These are phyloP conservation scores for Ruellia speciosa DNA, from an alignment of 305 asterid genomes.

Conservation along the genomic window DNA sequence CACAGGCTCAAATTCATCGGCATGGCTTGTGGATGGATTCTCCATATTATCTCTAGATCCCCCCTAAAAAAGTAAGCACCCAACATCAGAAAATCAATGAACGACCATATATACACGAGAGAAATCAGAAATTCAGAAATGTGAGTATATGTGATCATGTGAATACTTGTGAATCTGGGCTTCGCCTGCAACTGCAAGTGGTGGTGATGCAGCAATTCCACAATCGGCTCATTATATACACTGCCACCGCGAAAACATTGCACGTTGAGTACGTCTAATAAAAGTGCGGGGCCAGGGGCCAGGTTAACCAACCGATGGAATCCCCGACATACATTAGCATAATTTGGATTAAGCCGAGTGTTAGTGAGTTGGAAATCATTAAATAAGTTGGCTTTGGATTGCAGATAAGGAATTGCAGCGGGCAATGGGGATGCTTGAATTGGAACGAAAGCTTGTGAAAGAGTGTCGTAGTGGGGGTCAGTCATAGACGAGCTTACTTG, in stretches of 20 bases:
- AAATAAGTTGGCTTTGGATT: conserved; percentile 30
- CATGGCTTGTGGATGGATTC: conserved; percentile 32
- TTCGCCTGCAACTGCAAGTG: conserved; percentile 19
- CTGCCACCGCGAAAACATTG: conserved; percentile 5
- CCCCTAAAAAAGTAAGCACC: conserved; percentile 18
- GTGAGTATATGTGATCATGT: background rate
- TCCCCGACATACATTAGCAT: background rate
- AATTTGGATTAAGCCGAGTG: conserved; percentile 5
- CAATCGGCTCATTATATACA: conserved; percentile 37
- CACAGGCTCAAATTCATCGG: conserved; percentile 24
- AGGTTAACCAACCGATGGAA: conserved; percentile 20
- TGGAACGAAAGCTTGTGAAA: background rate
- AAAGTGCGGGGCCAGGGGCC: conserved; percentile 23
- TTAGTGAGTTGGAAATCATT: background rate
- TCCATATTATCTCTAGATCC: conserved; percentile 38
- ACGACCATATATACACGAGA: background rate
- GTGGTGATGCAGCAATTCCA: conserved; percentile 34
- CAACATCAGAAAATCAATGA: background rate
- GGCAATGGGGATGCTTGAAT: conserved; percentile 20
- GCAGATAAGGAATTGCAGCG: conserved; percentile 24
- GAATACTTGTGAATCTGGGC: conserved; percentile 27
- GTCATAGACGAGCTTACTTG: too few species aligned
- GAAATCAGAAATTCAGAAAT: conserved; percentile 4
- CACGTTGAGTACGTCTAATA: conserved; percentile 30
- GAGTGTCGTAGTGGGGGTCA: background rate